Conservation (phyloP, 2,329 filamentous ascomycete species). For the Nigrograna mackinnonii region DNA sequence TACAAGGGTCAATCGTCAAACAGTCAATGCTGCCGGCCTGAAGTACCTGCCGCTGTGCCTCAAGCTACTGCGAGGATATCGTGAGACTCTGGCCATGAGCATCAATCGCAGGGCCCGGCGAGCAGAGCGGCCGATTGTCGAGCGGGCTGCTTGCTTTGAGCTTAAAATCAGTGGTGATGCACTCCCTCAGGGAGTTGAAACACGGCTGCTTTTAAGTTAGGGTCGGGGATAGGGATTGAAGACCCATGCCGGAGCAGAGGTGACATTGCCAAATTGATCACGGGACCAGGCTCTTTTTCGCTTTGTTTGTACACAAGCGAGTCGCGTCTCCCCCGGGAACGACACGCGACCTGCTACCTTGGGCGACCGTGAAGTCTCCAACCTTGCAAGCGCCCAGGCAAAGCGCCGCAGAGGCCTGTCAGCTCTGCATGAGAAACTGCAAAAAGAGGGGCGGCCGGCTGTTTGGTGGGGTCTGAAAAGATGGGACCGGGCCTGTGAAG, state of each 20-base stretch:
- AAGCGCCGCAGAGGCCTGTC: conserved; percentile 28
- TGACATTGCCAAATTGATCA: conserved; percentile 22
- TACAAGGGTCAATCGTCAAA: too few species aligned
- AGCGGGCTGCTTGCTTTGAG: too few species aligned
- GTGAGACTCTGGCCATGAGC: too few species aligned
- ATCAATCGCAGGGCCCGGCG: too few species aligned
- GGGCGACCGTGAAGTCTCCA: conserved; percentile 3
- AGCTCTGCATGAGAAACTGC: conserved; percentile 30
- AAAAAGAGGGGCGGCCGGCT: conserved; percentile 38
- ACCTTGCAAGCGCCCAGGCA: conserved; percentile 31
- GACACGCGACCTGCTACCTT: conserved; percentile 26
- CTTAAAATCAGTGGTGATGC: too few species aligned
- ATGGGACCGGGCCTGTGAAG: conserved; percentile 28
- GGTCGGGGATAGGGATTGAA: conserved; percentile 29
- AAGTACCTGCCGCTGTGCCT: too few species aligned
- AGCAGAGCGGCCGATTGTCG: too few species aligned
- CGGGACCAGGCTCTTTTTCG: conserved; percentile 32
- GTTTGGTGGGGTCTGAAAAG: conserved; percentile 36
- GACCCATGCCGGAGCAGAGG: conserved; percentile 14
- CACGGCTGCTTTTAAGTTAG: conserved; percentile 20
- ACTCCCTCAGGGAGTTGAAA: conserved; percentile 37
- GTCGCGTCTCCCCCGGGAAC: conserved; percentile 38
- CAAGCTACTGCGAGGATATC: too few species aligned
- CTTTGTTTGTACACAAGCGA: conserved; percentile 33
- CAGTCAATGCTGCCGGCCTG: too few species aligned